Conservation (phyloP, 225 moss, liverwort and hornwort species). For the Physcomitrium patens region DNA sequence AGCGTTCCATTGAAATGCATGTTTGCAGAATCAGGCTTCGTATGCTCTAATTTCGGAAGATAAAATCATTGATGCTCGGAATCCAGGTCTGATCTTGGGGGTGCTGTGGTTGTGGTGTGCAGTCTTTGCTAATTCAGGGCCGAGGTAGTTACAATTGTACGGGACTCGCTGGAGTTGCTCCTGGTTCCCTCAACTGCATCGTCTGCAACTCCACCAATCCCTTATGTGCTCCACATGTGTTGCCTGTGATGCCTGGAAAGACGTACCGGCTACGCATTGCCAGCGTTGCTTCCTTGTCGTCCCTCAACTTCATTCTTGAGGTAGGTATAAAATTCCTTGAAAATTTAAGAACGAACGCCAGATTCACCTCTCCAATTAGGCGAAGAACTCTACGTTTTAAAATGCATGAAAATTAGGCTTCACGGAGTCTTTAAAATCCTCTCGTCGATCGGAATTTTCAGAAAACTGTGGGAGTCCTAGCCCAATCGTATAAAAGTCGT, state of each 20-base stretch:
- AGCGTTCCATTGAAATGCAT: not conserved
- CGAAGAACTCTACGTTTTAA: not conserved
- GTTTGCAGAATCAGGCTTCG: not conserved
- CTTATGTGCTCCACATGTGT: slow-evolving; percentile 38
- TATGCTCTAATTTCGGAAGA: not conserved
- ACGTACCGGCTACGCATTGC: slow-evolving; percentile 50
- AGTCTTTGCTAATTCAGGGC: slow-evolving; percentile 50
- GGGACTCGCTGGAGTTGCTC: slow-evolving; percentile 17
- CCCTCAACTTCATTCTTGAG: slow-evolving; percentile 55
- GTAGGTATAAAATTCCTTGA: slow-evolving; percentile 19
- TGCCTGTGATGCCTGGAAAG: slow-evolving; percentile 39
- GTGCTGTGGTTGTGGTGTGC: slow-evolving; percentile 12
- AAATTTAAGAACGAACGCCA: not conserved
- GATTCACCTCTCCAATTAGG: not conserved
- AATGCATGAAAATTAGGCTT: too few species aligned
- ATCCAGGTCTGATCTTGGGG: slow-evolving; percentile 13
- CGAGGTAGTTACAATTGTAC: slow-evolving; percentile 45
- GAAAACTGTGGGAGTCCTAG: not conserved
- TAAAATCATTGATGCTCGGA: slow-evolving; percentile 10
- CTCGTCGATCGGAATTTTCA: not conserved
- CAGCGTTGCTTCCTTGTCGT: slow-evolving; percentile 48
- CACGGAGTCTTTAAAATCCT: too few species aligned
- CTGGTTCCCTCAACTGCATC: slow-evolving; percentile 32
- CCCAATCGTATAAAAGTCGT: not conserved
- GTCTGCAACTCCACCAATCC: slow-evolving; percentile 41